phyloP scores from a whole-genome alignment of 2,329 filamentous ascomycete species.

The Lachnellula cervina region DNA sequence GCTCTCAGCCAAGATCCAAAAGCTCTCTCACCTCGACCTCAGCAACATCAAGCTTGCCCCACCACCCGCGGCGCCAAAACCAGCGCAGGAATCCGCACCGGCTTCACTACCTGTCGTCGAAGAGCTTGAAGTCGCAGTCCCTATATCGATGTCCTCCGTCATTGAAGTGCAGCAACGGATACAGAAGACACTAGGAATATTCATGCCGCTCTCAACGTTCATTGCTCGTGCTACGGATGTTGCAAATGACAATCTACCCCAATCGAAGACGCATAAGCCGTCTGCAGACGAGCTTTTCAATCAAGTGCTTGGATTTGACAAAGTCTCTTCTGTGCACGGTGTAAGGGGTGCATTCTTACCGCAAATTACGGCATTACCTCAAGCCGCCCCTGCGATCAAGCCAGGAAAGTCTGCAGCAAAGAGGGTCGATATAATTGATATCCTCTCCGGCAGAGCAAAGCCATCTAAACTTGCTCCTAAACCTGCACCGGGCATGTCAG shows the following conservation, averaged over 20 bases:
- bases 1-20: conserved; percentile 65
- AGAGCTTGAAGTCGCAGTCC: conserved; percentile 59
- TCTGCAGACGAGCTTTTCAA: conserved; percentile 83
- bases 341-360: conserved; percentile 65
- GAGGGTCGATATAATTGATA: conserved; percentile 75
- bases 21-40: conserved; percentile 80
- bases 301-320: conserved; percentile 70
- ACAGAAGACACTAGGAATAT: conserved; percentile 70
- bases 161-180: conserved; percentile 77
- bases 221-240: conserved; percentile 78
- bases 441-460: conserved; percentile 54
- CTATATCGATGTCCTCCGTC: conserved; percentile 75
- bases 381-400: conserved; percentile 35
- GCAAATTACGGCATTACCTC: conserved; percentile 58
- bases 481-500: conserved; percentile 43
- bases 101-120: conserved; percentile 40
- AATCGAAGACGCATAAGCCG: conserved; percentile 57
- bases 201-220: conserved; percentile 80
- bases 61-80: conserved; percentile 35
- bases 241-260: conserved; percentile 81
- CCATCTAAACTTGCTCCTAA: conserved; percentile 27
- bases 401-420: conserved; percentile 37
- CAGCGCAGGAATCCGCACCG: conserved; percentile 36
- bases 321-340: conserved; percentile 43
- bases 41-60: conserved; percentile 85